Base-by-base conservation (phyloP, 257 asterid species). In the Solanum chiquidenum region DNA sequence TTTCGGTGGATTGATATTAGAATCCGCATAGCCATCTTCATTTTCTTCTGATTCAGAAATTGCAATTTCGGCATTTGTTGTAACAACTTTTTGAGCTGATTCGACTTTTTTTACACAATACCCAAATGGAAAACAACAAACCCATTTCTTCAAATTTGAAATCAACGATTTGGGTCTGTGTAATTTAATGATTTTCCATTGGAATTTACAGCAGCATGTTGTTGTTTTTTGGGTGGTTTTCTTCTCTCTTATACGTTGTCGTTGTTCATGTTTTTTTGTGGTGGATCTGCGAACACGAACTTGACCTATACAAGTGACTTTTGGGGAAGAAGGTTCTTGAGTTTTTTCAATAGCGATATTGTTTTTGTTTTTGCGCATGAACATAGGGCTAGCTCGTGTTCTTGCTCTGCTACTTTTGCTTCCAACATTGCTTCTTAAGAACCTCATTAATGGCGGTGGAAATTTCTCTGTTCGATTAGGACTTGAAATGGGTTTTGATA, bases 281-380 rank as follows among this genome's bases (percentile, higher is more conserved):
- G 27, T 34, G 77, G 93, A 87, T 82, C 97, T 93, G 85, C 96
- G 91, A 77, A 91, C 95, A 4, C 97, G 92, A 83, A 96, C 99
- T 40, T 96, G 99, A 55, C 99, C 99, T 86, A 96, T 95, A 88
- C 98, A 95, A 52, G 98, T 95, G 88, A 95, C 98, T 86, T 95
- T 95, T 1, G 98, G 98, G 3, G 98, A 95, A 66, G 98, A 90
- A 0, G 98, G 98, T 9, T 95, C 98, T 80, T 91, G 97, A 0
- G 91, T 85, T 4, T 93, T 49, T 85, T 91, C 92, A 60, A 90
- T 88, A 9, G 86, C 86, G 1, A 88, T 49, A 58, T 86, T 79
- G 42, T 64, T 79, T 14, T 89, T 93, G 9, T 86, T 93, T 12
- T 84, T 89, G 83, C 96, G 93, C 31, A 94, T 88, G 18, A 95